Evolutionary conservation across 2,329 filamentous ascomycete species (phyloP), one percentile per base, ranked within the genome.

Genomic region (Alternaria longipes): DNA sequence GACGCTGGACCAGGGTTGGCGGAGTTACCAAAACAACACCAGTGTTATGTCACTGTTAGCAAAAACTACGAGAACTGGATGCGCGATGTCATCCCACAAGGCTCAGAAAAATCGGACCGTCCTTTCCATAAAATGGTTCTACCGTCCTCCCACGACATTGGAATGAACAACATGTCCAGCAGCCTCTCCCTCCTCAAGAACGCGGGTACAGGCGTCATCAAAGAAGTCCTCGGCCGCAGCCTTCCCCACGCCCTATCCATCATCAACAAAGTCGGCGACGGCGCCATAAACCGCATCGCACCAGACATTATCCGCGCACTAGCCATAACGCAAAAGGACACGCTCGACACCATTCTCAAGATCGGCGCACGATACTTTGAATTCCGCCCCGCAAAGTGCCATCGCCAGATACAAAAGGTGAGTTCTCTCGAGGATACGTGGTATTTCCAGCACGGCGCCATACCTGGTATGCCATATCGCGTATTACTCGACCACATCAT

Each of bases 281-380:
- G 46, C 9, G 73, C 72, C 6, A 61, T 76, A 8, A 72, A 73
- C 20, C 66, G 53, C 38, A 76, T 78, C 22, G 74, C 73, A 3
- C 79, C 69, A 16, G 72, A 80, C 66, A 84, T 85, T 67, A 79
- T 86, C 65, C 76, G 78, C 57, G 82, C 81, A 7, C 77, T 85
- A 2, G 81, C 83, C 59, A 80, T 85, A 47, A 85, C 83, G 8
- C 84, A 85, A 52, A 86, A 86, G 63, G 83, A 85, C 63, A 72
- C 69, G 2, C 73, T 85, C 0, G 65, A 74, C 8, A 75, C 76
- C 7, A 82, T 85, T 46, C 77, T 86, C 51, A 72, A 72, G 40
- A 77, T 85, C 38, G 84, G 83, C 0, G 82, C 82, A 0, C 69
- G 84, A 4, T 85, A 85, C 72, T 85, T 85, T 54, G 84, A 85